Evolutionary conservation across 495 filamentous ascomycete species (phyloP), one percentile per base, ranked within the genome.

Genomic region (Aspergillus bridgeri): DNA sequence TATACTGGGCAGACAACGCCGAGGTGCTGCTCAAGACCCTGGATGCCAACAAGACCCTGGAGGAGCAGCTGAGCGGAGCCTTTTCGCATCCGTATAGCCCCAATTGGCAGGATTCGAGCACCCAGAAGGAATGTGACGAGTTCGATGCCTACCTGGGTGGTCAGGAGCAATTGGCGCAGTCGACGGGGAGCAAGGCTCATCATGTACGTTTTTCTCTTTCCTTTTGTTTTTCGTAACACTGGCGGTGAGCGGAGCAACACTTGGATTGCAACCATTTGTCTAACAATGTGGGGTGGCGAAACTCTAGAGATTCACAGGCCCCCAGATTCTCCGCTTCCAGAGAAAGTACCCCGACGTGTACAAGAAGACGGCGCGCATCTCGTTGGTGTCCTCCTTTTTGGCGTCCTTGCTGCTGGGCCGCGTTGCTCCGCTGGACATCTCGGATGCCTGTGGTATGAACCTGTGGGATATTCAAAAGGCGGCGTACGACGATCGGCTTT

Each of bases 51-150:
- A 83, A 80, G 67, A 63, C 75, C 2, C 74, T 93, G 21, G 81
- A 90, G 42, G 83, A 87, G 45, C 89, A 94, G 72, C 72, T 93
- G n/a, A 71, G 73, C 13, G 74, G 71, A 1, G 91, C 88, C 0
- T 96, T 98, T 68, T 89, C 91, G 6, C 89, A 95, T 70, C 86
- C 88, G 7, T 92, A 83, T 73, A 91, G 88, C 56, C 94, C 94
- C 7, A 98, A 98, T 73, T 98, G 94, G 94, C 94, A 98, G 72
- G 94, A 98, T 70, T 84, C 90, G 47, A 96, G 91, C 70, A 98
- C 94, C 0, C 91, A 96, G 76, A 76, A 78, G 50, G 89, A 98
- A 70, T 97, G 93, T 71, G 91, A 96, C 65, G 77, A 80, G 61
- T 97, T 96, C 67, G 92, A 98, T 69, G 78, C 74, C 13, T 74